A percentile compares a stretch with the other conserved stretches of the same genome.
Conservation (phyloP, 768 basidiomycete species). For the Lactarius vividus region DNA sequence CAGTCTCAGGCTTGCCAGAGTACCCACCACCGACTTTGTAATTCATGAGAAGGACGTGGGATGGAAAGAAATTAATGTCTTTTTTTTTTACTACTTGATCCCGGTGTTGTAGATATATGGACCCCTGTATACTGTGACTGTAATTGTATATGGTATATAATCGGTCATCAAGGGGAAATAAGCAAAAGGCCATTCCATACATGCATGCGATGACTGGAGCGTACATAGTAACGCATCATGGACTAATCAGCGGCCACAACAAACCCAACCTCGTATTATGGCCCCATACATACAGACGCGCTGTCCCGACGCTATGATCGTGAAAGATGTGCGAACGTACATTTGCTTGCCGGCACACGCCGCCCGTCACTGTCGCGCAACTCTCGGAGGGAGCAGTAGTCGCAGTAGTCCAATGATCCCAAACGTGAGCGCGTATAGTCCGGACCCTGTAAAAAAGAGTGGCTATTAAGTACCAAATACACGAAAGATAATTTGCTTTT, state of each 20-base stretch:
- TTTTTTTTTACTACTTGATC: no score
- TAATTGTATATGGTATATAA: background rate
- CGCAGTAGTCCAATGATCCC: conserved; percentile 75
- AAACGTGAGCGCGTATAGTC: conserved; percentile 65
- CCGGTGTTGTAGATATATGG: background rate
- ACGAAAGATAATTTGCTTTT: background rate
- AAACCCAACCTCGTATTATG: conserved; percentile 9
- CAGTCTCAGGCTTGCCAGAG: conserved; percentile 66
- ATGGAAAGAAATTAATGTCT: background rate
- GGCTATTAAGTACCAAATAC: conserved; percentile 37
- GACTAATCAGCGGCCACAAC: background rate
- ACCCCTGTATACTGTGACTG: background rate
- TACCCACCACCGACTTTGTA: conserved; percentile 52
- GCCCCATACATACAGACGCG: conserved; percentile 13
- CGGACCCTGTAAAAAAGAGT: conserved; percentile 48
- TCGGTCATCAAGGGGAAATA: background rate
- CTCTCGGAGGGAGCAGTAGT: conserved; percentile 55
- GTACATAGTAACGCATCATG: background rate
- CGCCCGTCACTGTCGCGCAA: conserved; percentile 18
- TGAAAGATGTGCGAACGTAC: background rate
- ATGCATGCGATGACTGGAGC: background rate
- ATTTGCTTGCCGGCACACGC: no score
- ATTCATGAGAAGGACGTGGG: background rate
- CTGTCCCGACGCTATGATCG: conserved; percentile 4
- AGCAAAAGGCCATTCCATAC: background rate